Evolutionary conservation across 2,329 filamentous ascomycete genomes (phyloP), one percentile per base, ranked within the genome.

Genomic region (Gnomoniopsis sp.): DNA sequence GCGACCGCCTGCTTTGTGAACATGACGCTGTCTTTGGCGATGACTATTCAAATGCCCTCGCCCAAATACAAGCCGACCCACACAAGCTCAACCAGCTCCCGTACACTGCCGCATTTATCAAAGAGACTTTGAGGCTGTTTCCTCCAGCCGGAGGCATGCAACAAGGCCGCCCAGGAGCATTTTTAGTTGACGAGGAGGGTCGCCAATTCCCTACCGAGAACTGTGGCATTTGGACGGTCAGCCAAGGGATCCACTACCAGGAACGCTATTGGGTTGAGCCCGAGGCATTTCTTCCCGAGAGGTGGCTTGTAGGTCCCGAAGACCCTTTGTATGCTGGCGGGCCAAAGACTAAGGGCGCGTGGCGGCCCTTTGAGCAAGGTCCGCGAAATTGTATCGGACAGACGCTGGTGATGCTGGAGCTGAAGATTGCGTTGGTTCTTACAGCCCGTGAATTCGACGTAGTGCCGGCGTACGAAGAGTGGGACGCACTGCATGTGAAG

Each of bases 111-210:
- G 71, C 71, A 17, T 66, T 74, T 2, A 70, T 76, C 49, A 71
- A 69, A 34, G 75, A 77, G 59, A 66, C 68, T 3, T 63, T 77
- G 6, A 68, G 74, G 3, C 44, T 75, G 7, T 82, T 77, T 62
- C 78, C 79, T 0, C 75, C 80, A 1, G 77, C 63, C 68, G 73
- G 71, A 33, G 74, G 73, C 6, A 68, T 77, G 23, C 74, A 78
- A 14, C 54, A 54, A 0, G 72, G 71, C 15, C 54, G 59, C 14
- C 53, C 49, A 1, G 70, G 70, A 17, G 65, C 71, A 61, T 70
- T 71, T 34, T 63, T 73, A 53, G 70, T 68, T 17, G 70, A 80
- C 47, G 70, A 73, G 30, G 70, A 75, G 3, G 75, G 76, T 12
- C 66, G 71, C 38, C 64, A 68, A 66, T 71, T 46, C 53, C 66